Base-by-base conservation (phyloP, 2,329 filamentous ascomycete genomes). In the Neonectria faginata region DNA sequence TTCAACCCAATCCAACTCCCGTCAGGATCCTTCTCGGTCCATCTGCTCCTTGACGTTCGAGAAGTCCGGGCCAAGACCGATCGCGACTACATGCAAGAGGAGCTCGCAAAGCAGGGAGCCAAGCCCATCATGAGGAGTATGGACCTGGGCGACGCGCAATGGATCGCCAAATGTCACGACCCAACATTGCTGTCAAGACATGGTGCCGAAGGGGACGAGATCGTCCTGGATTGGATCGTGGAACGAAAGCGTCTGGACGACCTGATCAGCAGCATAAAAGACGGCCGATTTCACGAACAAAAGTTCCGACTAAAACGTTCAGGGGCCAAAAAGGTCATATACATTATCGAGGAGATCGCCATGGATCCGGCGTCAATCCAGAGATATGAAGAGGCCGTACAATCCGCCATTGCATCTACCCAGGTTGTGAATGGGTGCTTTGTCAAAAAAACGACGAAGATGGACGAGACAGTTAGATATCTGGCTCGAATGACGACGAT, bases 191-290 rank as follows among this genome's bases (percentile, higher is more conserved):
- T 93, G 5, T 72, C 83, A 2, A 81, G 81, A 5, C 80, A 86
- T 55, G 90, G 90, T 12, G 81, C 82, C 2, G 87, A 90, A 72
- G 88, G 90, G 16, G 85, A 88, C 63, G 92, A 94, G 75, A 79
- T 95, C 12, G 88, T 93, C 51, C 82, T 96, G 5, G 92, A 95
- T 76, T 93, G 90, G 84, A 92, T 96, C 48, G 86, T 94, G 1
- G 92, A 96, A 79, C 86, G 92, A 65, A 96, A 96, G 75, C 85
- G 92, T 9, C 84, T 94, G 0, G 92, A 95, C 73, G 92, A 96
- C 75, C 80, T 96, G 51, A 85, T 95, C n/a, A 82, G 85, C 55
- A 94, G 91, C 66, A 93, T 96, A 79, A 93, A 92, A 76, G 92
- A 95, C 67, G 91, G 92, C 1, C 88, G 92, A 2, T 95, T 94